Evolutionary conservation across 2,329 filamentous ascomycete species (phyloP).

Genomic region (Colletotrichum lini): DNA sequence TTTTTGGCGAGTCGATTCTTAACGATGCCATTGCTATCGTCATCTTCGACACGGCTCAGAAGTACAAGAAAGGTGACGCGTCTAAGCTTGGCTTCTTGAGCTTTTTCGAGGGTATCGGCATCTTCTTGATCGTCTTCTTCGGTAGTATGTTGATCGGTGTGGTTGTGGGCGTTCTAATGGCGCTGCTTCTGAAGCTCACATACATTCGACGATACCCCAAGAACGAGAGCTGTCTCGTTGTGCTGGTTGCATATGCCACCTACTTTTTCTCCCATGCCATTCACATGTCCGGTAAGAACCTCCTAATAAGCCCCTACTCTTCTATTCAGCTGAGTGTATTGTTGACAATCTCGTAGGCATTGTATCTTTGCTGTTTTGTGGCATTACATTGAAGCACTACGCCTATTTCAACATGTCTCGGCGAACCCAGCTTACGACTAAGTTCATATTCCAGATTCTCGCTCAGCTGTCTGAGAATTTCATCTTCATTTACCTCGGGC

Average conservation of each 20-base stretch:
- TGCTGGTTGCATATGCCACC: slow-evolving; percentile 94
- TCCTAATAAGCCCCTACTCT: neutral
- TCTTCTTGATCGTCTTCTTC: slow-evolving; percentile 97
- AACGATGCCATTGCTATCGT: slow-evolving; percentile 99
- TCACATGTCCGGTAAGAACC: slow-evolving; percentile 87
- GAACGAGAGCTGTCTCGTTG: slow-evolving; percentile 95
- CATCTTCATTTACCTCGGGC: slow-evolving; percentile 98
- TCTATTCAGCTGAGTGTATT: neutral
- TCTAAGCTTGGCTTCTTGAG: slow-evolving; percentile 82
- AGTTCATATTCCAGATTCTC: slow-evolving; percentile 95
- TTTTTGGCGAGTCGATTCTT: slow-evolving; percentile 97
- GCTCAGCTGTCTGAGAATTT: slow-evolving; percentile 98
- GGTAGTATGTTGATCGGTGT: slow-evolving; percentile 92
- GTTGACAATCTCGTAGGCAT: slow-evolving; percentile 75
- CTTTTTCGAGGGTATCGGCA: slow-evolving; percentile 90
- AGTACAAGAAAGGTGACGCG: slow-evolving; percentile 84
- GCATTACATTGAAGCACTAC: slow-evolving; percentile 98
- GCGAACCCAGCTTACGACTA: slow-evolving; percentile 95
- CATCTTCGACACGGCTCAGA: slow-evolving; percentile 96
- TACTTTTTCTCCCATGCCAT: slow-evolving; percentile 99
- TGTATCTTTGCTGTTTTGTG: slow-evolving; percentile 96
- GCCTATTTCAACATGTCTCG: slow-evolving; percentile 99
- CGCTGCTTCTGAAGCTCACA: slow-evolving; percentile 92
- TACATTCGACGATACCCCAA: slow-evolving; percentile 93
- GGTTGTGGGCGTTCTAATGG: slow-evolving; percentile 87